Evolutionary conservation across 495 filamentous ascomycete species (phyloP).

Genomic region (Bryoglossum gracile): DNA sequence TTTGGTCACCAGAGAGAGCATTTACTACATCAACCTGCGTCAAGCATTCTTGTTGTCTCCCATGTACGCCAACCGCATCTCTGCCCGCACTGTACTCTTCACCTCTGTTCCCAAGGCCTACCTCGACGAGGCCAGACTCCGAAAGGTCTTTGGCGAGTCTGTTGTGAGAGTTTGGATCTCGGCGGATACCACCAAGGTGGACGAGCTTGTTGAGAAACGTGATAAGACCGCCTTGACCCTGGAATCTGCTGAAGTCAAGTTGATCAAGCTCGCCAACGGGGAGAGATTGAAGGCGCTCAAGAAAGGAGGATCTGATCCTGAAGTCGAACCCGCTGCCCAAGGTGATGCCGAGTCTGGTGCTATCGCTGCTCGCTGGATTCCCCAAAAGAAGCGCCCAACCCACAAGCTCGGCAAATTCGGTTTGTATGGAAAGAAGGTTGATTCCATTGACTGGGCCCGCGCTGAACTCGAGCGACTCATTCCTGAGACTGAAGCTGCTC

Average conservation of each 20-base stretch:
- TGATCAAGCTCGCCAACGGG: constrained; percentile 77
- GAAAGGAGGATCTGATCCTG: constrained; percentile 46
- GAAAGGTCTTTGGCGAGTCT: constrained; percentile 68
- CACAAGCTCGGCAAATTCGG: constrained; percentile 70
- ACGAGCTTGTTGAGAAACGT: constrained; percentile 77
- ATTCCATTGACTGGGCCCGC: constrained; percentile 90
- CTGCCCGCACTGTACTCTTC: constrained; percentile 89
- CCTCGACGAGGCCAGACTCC: constrained; percentile 63
- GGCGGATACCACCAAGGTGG: constrained; percentile 70
- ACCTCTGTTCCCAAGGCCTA: constrained; percentile 74
- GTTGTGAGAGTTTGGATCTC: constrained; percentile 86
- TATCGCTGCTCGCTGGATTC: constrained; percentile 67
- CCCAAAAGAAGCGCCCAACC: constrained; percentile 74
- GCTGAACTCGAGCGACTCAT: constrained; percentile 72
- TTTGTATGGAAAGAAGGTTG: constrained; percentile 85
- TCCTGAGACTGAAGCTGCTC: constrained; percentile 69
- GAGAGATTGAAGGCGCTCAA: constrained; percentile 67
- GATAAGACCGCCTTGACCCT: constrained; percentile 78
- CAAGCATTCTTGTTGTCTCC: constrained; percentile 92
- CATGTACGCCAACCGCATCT: constrained; percentile 79
- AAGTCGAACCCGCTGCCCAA: constrained; percentile 28
- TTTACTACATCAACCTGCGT: constrained; percentile 92
- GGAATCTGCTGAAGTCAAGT: constrained; percentile 81
- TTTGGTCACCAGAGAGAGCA: constrained; percentile 81
- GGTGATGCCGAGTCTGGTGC: constrained; percentile 61